Evolutionary conservation across 2,329 filamentous ascomycete genomes (phyloP).

Genomic region (Fusarium sp.): DNA sequence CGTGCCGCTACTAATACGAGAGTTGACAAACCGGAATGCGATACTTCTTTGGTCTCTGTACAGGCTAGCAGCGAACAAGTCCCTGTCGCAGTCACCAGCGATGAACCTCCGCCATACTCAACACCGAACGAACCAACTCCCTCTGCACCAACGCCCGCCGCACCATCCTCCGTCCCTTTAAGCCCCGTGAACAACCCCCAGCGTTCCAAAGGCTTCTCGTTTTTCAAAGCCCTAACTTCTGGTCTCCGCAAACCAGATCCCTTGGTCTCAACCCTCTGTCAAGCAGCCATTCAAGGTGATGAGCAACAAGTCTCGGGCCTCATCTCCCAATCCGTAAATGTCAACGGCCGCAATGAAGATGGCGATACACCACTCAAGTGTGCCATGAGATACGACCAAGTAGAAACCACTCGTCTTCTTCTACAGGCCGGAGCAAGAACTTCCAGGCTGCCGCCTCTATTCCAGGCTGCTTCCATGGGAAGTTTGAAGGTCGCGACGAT

Average conservation of each 20-base stretch:
- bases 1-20: neutral
- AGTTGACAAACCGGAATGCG: neutral
- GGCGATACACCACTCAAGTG: conserved; percentile 15
- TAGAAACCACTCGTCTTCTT: neutral
- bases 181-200: neutral
- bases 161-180: too few relatives aligned
- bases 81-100: neutral
- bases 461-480: neutral
- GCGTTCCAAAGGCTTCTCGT: neutral
- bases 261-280: conserved; percentile 5
- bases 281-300: neutral
- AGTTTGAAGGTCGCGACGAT: conserved; percentile 3
- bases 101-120: neutral
- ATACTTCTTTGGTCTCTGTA: rapidly evolving
- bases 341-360: conserved; percentile 16
- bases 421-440: conserved; percentile 2
- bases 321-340: neutral
- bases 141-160: rapidly evolving
- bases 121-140: too few relatives aligned
- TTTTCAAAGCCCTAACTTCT: conserved; percentile 4
- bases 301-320: conserved; percentile 11
- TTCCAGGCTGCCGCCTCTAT: neutral
- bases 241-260: conserved; percentile 16
- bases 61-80: neutral
- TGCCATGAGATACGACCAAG: neutral